Evolutionary conservation across 371 early-diverging fungal genomes (phyloP).

Genomic region (Batrachochytrium dendrobatidis): DNA sequence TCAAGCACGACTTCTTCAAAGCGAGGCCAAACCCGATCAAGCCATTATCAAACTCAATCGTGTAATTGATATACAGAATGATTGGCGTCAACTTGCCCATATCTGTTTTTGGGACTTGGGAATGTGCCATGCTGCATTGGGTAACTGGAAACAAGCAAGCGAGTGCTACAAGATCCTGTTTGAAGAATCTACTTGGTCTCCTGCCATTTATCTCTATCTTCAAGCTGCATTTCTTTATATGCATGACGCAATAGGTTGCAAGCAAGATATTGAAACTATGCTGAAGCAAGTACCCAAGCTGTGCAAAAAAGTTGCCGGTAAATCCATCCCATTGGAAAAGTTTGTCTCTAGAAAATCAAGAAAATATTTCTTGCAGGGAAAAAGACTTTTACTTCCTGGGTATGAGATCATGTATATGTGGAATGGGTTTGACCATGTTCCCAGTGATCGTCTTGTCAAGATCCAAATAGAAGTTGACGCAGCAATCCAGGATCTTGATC

Average conservation of each 20-base stretch:
- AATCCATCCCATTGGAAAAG: conserved; percentile 71
- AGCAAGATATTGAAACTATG: conserved; percentile 18
- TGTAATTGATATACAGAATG: conserved; percentile 28
- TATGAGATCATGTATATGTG: conserved; percentile 60
- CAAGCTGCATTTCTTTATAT: conserved; percentile 50
- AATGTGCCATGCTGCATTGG: conserved; percentile 37
- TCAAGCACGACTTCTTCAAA: conserved; percentile 46
- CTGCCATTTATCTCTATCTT: conserved; percentile 62
- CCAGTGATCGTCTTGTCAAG: conserved; percentile 30
- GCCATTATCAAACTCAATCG: conserved; percentile 29
- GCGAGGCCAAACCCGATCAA: conserved; percentile 37
- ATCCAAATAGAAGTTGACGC: conserved; percentile 42
- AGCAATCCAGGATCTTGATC: conserved; percentile 36
- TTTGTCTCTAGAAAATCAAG: conserved; percentile 65
- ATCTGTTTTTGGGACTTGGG: conserved; percentile 72
- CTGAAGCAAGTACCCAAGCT: conserved; percentile 53
- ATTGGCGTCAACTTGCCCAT: conserved; percentile 71
- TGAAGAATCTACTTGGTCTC: conserved; percentile 69
- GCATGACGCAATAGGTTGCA: conserved; percentile 16
- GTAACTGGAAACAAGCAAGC: conserved; percentile 46
- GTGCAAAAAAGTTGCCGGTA: conserved; percentile 66
- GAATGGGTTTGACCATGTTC: conserved; percentile 54
- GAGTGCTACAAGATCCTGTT: conserved; percentile 47
- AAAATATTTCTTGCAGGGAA: conserved; percentile 53
- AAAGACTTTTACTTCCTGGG: conserved; percentile 55